Evolutionary conservation across 306 rosid genomes (phyloP).

Genomic region (Cicer arietinum): DNA sequence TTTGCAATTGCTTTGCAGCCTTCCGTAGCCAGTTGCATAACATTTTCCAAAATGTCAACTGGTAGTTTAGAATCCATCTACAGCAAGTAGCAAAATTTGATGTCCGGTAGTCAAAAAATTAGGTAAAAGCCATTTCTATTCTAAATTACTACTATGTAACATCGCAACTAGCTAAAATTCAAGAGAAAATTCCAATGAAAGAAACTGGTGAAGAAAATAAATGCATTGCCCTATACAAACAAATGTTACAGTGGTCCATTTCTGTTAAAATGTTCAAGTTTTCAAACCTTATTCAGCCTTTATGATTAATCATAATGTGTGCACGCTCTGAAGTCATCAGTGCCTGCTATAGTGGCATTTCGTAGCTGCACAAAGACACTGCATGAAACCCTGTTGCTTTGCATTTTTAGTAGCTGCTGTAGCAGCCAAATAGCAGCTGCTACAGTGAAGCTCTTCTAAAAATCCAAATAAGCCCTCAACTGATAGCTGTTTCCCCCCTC

Average conservation of each 20-base stretch:
- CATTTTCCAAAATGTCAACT: conserved; percentile 78
- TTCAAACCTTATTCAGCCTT: conserved; percentile 2
- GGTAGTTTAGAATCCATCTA: conserved; percentile 95
- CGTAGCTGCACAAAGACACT: background rate
- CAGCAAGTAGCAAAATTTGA: conserved; percentile 31
- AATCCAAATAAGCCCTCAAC: background rate
- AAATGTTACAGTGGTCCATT: background rate
- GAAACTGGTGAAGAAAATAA: conserved; percentile 7
- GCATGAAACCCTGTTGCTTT: background rate
- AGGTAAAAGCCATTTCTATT: background rate
- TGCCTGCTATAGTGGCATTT: background rate
- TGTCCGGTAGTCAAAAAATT: background rate
- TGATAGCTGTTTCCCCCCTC: background rate
- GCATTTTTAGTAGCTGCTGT: background rate
- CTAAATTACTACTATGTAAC: conserved; percentile 15
- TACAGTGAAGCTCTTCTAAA: background rate
- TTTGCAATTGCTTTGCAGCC: conserved; percentile 97
- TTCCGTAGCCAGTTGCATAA: conserved; percentile 86
- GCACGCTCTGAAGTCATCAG: background rate
- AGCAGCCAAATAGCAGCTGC: background rate
- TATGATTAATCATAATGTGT: background rate
- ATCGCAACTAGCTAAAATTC: background rate
- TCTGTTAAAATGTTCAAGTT: conserved; percentile 20
- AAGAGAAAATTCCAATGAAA: conserved; percentile 2
- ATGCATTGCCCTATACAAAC: conserved; percentile 10